Evolutionary conservation across 1,139 yeast species (phyloP).

Genomic region (Yamadazyma trypodendri): DNA sequence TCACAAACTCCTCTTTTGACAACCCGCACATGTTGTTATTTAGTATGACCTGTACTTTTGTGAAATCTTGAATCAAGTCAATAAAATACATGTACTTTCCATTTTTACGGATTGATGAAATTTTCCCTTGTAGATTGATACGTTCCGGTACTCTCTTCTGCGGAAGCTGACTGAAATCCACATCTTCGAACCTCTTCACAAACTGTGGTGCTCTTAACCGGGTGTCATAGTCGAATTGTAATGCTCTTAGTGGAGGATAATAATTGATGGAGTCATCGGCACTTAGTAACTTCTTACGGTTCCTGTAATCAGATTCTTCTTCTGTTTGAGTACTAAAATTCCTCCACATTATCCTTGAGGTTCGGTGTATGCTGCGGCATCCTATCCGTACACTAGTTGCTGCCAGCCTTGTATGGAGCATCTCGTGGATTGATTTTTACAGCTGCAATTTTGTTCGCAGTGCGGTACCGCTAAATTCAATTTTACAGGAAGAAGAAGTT

Average conservation of each 20-base stretch:
- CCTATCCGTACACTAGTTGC: too few species aligned
- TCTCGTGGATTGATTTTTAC: too few species aligned
- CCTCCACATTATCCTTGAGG: too few species aligned
- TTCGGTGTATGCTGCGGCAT: too few species aligned
- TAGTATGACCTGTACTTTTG: conserved; percentile 59
- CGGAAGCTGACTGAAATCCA: conserved; percentile 10
- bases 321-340: too few species aligned
- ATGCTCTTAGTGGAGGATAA: conserved; percentile 12
- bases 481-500: too few species aligned
- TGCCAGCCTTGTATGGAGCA: too few species aligned
- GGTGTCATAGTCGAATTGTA: conserved; percentile 3
- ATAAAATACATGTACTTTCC: conserved; percentile 69
- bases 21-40: conserved; percentile 49
- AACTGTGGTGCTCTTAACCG: conserved; percentile 12
- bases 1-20: conserved; percentile 43
- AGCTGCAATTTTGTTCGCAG: too few species aligned
- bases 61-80: conserved; percentile 61
- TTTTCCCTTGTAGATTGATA: conserved; percentile 51
- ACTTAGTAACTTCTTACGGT: conserved; percentile 7
- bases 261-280: conserved; percentile 2
- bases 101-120: conserved; percentile 54
- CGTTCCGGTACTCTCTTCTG: conserved; percentile 7
- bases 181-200: conserved; percentile 4
- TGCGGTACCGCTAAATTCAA: too few species aligned
- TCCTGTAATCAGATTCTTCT: not conserved